A percentile compares a stretch with the other conserved stretches of the same genome.
phyloP scores from a whole-genome alignment of 257 asterid genomes.

The Rehmannia glutinosa region DNA sequence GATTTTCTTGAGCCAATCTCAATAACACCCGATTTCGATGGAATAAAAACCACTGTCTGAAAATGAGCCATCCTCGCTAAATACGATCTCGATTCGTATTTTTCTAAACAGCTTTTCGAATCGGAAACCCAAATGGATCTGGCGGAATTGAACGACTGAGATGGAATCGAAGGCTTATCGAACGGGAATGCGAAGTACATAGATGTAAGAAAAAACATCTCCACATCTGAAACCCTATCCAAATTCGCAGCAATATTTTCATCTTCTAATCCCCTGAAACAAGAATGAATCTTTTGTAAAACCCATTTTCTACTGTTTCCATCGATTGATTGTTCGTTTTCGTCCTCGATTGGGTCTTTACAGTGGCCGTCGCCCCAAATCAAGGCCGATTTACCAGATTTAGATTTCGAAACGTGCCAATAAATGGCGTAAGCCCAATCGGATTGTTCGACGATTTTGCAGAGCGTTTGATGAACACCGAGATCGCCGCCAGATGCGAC shows the following conservation, averaged over 20 bases:
- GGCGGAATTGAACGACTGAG: slow-evolving; percentile 89
- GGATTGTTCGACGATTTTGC: slow-evolving; percentile 71
- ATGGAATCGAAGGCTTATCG: slow-evolving; percentile 87
- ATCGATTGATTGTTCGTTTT: slow-evolving; percentile 20
- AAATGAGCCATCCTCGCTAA: slow-evolving; percentile 61
- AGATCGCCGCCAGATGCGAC: slow-evolving; percentile 57
- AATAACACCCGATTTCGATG: slow-evolving; percentile 79
- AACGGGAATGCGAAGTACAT: slow-evolving; percentile 88
- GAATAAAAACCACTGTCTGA: slow-evolving; percentile 60
- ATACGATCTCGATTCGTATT: slow-evolving; percentile 69
- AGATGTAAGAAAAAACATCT: slow-evolving; percentile 80
- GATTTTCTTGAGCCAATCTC: slow-evolving; percentile 74
- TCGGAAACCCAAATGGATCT: slow-evolving; percentile 80
- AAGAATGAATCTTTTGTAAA: slow-evolving; percentile 65
- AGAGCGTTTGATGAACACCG: slow-evolving; percentile 64
- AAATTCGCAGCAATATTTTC: slow-evolving; percentile 63
- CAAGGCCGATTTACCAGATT: slow-evolving; percentile 89
- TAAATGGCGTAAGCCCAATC: slow-evolving; percentile 89
- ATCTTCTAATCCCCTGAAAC: slow-evolving; percentile 71
- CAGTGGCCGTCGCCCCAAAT: slow-evolving; percentile 97
- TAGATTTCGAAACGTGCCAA: slow-evolving; percentile 90
- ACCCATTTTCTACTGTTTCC: slow-evolving; percentile 55
- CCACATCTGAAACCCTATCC: slow-evolving; percentile 64
- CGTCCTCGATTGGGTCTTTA: slow-evolving; percentile 41
- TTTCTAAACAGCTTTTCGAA: slow-evolving; percentile 45